Evolutionary conservation across 805 yeast genomes (phyloP).

Genomic region (Candida peoriensis): DNA sequence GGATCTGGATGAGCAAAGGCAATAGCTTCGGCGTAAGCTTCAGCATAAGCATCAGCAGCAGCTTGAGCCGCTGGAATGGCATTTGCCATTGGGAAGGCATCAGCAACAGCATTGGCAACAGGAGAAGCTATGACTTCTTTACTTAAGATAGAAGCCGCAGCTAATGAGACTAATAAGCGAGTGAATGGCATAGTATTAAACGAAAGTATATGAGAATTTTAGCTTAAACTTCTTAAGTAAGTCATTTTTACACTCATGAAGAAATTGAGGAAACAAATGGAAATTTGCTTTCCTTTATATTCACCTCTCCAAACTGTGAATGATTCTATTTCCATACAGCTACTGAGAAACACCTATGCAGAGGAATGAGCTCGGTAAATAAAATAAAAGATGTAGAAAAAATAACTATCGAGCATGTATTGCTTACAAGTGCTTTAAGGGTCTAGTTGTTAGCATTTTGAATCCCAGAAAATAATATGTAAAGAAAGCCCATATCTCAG

Average conservation of each 20-base stretch:
- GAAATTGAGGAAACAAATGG: not conserved
- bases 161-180: not conserved
- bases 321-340: not conserved
- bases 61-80: conserved; percentile 17
- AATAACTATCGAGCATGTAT: too few relatives aligned
- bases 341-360: not conserved
- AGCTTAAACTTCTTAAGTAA: too few relatives aligned
- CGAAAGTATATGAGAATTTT: not conserved
- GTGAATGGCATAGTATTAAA: not conserved
- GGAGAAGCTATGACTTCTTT: too few relatives aligned
- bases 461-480: too few relatives aligned
- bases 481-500: too few relatives aligned
- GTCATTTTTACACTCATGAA: too few relatives aligned
- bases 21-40: conserved; percentile 13
- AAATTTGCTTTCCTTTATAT: not conserved
- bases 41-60: conserved; percentile 18
- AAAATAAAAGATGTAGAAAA: too few relatives aligned
- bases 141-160: too few relatives aligned
- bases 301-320: not conserved
- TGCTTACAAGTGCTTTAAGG: too few relatives aligned
- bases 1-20: conserved; percentile 10
- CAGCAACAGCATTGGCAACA: conserved; percentile 5
- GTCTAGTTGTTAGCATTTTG: too few relatives aligned
- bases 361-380: too few relatives aligned
- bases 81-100: conserved; percentile 17